A percentile compares a stretch with the other conserved stretches of the same genome.
These are phyloP conservation scores for Abelmoschus esculentus DNA, from an alignment of 345 rosid species.

Conservation along the genomic window DNA sequence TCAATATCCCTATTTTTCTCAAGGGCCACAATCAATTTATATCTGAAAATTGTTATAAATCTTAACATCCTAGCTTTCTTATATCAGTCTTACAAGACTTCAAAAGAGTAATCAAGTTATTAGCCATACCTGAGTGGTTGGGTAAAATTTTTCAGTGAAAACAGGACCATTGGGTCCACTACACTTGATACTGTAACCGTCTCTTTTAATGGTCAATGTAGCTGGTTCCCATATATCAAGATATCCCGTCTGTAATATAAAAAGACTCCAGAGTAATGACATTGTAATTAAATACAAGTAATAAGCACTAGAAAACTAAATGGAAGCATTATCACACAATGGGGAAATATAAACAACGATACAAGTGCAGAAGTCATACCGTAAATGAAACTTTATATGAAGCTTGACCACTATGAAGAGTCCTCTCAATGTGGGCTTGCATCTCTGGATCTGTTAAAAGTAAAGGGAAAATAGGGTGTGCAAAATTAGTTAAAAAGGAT, in stretches of 20 bases:
- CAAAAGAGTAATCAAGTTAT: constrained; percentile 10
- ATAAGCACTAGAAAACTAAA: background rate
- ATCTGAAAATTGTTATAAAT: background rate
- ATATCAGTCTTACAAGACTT: background rate
- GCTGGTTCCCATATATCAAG: constrained; percentile 87
- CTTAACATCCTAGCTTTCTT: background rate
- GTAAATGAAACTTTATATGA: constrained; percentile 52
- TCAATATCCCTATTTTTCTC: background rate
- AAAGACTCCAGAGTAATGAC: constrained; percentile 4
- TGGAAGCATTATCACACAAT: background rate
- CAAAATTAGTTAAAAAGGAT: background rate
- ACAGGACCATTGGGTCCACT: constrained; percentile 40
- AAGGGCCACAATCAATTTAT: background rate
- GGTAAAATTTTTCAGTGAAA: constrained; percentile 66
- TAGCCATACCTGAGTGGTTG: constrained; percentile 48
- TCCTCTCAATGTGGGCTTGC: constrained; percentile 61
- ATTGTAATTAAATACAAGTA: background rate
- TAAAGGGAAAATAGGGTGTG: background rate
- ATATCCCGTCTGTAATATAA: constrained; percentile 55
- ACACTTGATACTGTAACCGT: constrained; percentile 65
- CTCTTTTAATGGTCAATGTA: constrained; percentile 69
- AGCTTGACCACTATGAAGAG: constrained; percentile 54
- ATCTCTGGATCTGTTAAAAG: constrained; percentile 61
- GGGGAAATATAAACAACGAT: background rate
- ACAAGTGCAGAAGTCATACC: constrained; percentile 39